These are phyloP conservation scores for Volvox carteri DNA, from an alignment of 163 green algal species.

Conservation along the genomic window DNA sequence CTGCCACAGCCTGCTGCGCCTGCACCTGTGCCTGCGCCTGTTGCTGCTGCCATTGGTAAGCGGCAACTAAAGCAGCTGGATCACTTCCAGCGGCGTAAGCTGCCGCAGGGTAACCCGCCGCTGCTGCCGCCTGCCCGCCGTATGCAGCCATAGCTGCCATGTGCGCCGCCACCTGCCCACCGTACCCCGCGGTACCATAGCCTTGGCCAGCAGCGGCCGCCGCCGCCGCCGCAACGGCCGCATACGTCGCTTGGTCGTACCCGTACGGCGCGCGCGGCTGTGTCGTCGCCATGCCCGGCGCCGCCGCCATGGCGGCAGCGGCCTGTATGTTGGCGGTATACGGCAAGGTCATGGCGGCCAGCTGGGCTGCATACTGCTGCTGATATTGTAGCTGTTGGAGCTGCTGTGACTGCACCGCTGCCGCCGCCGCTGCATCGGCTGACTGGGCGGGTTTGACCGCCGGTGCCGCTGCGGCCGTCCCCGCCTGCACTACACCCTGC, in stretches of 20 bases:
- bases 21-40: constrained; percentile 24
- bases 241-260: constrained; percentile 37
- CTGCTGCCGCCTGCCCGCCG: constrained; percentile 22
- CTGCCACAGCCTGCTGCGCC: constrained; percentile 12
- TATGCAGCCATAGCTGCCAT: constrained; percentile 51
- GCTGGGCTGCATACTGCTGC: constrained; percentile 22
- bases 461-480: constrained; percentile 5
- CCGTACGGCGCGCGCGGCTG: constrained; percentile 35
- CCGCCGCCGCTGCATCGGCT: background rate
- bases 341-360: constrained; percentile 10
- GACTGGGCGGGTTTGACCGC: background rate
- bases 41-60: constrained; percentile 52
- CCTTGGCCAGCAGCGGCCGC: constrained; percentile 32
- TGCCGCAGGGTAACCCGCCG: background rate
- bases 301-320: background rate
- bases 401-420: background rate
- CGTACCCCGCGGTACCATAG: constrained; percentile 6
- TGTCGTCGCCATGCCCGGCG: background rate
- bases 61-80: constrained; percentile 33
- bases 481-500: background rate
- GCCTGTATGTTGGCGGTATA: constrained; percentile 30
- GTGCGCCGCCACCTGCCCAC: constrained; percentile 12
- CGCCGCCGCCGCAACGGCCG: constrained; percentile 20
- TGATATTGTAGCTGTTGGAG: constrained; percentile 32
- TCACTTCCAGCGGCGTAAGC: constrained; percentile 12